phyloP scores from a whole-genome alignment of 2,329 filamentous ascomycete genomes.

The Diaporthe ampelina region DNA sequence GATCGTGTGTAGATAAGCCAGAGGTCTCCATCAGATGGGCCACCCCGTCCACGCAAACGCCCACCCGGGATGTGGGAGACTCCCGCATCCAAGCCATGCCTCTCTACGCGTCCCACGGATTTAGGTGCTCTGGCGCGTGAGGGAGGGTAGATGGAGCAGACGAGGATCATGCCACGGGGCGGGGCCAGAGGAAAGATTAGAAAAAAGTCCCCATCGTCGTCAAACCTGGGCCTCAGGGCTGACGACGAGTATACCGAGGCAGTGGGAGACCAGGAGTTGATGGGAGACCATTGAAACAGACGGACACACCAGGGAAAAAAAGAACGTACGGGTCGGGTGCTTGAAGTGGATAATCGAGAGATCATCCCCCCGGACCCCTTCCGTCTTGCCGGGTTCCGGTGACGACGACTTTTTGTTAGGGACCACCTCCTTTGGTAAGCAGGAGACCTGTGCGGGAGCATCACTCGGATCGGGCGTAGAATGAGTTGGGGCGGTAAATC shows the following conservation, averaged over 20 bases:
- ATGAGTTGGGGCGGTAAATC: neutral
- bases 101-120: constrained; percentile 2
- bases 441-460: neutral
- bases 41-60: neutral
- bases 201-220: neutral
- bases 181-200: too few species aligned
- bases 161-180: neutral
- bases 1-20: neutral
- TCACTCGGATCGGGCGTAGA: neutral
- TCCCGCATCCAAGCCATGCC: constrained; percentile 2
- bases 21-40: neutral
- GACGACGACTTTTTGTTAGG: constrained; percentile 15
- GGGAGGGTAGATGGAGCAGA: too few species aligned
- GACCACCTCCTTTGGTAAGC: neutral
- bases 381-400: constrained; percentile 22
- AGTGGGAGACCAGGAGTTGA: neutral
- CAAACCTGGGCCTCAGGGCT: constrained; percentile 8
- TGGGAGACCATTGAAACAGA: too few species aligned
- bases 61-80: constrained; percentile 17
- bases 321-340: neutral
- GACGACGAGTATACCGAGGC: constrained; percentile 9
- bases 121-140: neutral
- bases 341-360: constrained; percentile 8
- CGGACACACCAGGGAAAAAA: neutral
- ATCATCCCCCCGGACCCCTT: neutral